Percentiles rank a stretch among this genome's conserved stretches.
Evolutionary conservation across 768 basidiomycete species (phyloP).

Genomic region (Trametes cubensis): DNA sequence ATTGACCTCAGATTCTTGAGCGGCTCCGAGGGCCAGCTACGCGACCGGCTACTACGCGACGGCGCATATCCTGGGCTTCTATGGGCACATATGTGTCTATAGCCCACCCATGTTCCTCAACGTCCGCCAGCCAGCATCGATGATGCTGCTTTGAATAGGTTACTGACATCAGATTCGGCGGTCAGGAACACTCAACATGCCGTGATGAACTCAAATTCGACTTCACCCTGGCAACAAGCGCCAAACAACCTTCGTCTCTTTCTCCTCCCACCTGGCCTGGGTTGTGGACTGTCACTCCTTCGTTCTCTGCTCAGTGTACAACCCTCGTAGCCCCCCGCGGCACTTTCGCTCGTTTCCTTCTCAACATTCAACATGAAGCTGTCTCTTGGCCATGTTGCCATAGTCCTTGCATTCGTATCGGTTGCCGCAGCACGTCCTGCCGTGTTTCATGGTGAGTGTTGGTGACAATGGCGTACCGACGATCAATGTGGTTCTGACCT

Average conservation of each 20-base stretch:
- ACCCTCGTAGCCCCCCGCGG: background rate
- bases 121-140: background rate
- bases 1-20: background rate
- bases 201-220: conserved; percentile 13
- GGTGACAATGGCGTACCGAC: background rate
- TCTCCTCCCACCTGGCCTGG: conserved; percentile 3
- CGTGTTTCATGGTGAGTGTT: conserved; percentile 1
- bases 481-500: background rate
- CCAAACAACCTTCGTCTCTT: conserved; percentile 11
- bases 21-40: background rate
- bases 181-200: conserved; percentile 1
- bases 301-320: background rate
- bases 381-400: background rate
- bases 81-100: conserved; percentile 20
- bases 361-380: conserved; percentile 16
- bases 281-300: conserved; percentile 21
- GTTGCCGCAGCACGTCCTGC: conserved; percentile 6
- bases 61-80: background rate
- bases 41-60: conserved; percentile 6
- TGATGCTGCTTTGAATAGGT: background rate
- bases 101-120: background rate
- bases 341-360: background rate
- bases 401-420: background rate
- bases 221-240: conserved; percentile 18
- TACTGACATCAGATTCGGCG: background rate